Evolutionary conservation across 148 eudicot genomes (phyloP), one percentile per base, ranked within the genome.

Genomic region (Rhododendron simsii): DNA sequence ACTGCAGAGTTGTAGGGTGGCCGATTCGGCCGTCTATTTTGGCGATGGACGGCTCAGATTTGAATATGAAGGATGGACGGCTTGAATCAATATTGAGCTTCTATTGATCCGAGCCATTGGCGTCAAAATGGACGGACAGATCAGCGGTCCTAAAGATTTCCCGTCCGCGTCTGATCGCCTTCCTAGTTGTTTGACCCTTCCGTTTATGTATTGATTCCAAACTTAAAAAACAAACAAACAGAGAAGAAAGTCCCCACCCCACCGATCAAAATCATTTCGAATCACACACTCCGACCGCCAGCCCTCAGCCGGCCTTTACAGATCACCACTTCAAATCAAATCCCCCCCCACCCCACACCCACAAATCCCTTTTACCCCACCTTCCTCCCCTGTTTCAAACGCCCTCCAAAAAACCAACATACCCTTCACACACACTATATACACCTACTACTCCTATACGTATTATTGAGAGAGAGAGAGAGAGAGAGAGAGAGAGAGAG

Each of bases 211-310:
- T 57, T 3, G n/a, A 79, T 16, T n/a, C 18, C 8, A 78, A 45
- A 78, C 23, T 8, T 16, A 18, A 55, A 21, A 55, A 37, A 45
- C 48, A 45, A 9, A 47, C 61, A 55, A 15, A 53, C 61, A 16
- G 21, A 55, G 61, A 55, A 55, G 57, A 53, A 55, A 55, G 61
- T 5, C 61, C 61, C 10, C 2, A 15, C 61, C 35, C 77, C 47
- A 83, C 23, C 78, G 76, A 50, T 48, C 65, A 84, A 50, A 84
- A 84, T 84, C 80, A 84, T 84, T 73, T 84, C 65, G 79, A 83
- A 71, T 39, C 51, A 41, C 75, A 61, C 84, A 15, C 63, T 35
- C 82, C 83, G 39, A 37, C 53, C 3, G 57, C 57, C 1, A 53
- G 18, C 18, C 18, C 57, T 13, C 9, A 2, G 2, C 5, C 50